A percentile compares a stretch with the other conserved stretches of the same genome.
These are phyloP conservation scores for Wickerhamomyces sydowiorum DNA, from an alignment of 805 yeast species.

Conservation along the genomic window DNA sequence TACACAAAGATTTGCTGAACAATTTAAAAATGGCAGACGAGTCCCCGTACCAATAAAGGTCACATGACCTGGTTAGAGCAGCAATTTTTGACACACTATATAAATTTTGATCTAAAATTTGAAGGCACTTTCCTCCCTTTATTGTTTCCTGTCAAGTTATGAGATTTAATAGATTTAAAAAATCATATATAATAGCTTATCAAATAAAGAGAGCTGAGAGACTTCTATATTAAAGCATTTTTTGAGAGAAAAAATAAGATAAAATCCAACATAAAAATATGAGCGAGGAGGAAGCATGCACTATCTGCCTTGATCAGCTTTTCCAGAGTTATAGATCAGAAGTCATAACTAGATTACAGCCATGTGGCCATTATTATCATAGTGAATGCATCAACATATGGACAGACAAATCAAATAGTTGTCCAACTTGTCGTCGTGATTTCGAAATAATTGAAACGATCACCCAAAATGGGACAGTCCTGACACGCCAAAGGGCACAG, in stretches of 20 bases:
- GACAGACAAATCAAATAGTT: slow-evolving; percentile 49
- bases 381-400: slow-evolving; percentile 50
- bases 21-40: background rate
- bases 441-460: slow-evolving; percentile 33
- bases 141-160: background rate
- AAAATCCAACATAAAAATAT: too few relatives aligned
- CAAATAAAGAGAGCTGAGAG: too few relatives aligned
- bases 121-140: background rate
- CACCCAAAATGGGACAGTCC: slow-evolving; percentile 13
- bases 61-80: background rate
- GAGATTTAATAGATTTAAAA: too few relatives aligned
- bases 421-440: slow-evolving; percentile 55
- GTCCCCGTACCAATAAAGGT: background rate
- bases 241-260: background rate
- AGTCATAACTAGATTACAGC: slow-evolving; percentile 25
- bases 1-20: background rate
- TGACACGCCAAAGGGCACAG: slow-evolving; percentile 7
- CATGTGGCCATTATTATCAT: slow-evolving; percentile 56
- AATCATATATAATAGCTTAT: too few relatives aligned
- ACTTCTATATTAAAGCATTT: background rate
- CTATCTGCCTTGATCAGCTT: slow-evolving; percentile 52
- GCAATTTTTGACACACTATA: background rate
- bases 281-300: slow-evolving; percentile 33
- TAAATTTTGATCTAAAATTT: background rate
- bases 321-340: slow-evolving; percentile 13